Percentiles rank a stretch among this genome's conserved stretches.
These are phyloP conservation scores for Usnea hakonensis DNA, from an alignment of 495 filamentous ascomycete species.

Conservation along the genomic window DNA sequence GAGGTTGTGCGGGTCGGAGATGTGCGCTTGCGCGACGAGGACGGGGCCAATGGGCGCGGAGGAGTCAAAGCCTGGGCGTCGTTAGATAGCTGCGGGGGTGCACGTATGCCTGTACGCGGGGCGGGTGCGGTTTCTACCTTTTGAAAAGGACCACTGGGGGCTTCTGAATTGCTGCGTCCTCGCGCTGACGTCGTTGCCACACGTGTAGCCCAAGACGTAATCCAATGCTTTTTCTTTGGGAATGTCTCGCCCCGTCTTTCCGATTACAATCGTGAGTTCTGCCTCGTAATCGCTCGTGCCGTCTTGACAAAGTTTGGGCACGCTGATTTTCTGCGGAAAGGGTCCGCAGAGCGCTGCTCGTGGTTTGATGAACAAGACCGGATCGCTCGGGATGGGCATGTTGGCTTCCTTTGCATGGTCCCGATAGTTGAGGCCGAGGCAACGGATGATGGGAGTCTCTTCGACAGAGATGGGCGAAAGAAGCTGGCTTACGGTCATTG, in stretches of 20 bases:
- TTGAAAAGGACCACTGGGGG: slow-evolving; percentile 39
- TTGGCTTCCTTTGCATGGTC: slow-evolving; percentile 37
- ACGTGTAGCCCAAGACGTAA: slow-evolving; percentile 39
- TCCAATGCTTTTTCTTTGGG: slow-evolving; percentile 34
- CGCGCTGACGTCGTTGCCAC: slow-evolving; percentile 37
- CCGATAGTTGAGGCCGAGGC: slow-evolving; percentile 41
- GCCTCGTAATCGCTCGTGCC: slow-evolving; percentile 44
- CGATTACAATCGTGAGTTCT: slow-evolving; percentile 37
- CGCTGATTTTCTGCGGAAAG: slow-evolving; percentile 37
- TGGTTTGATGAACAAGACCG: slow-evolving; percentile 43
- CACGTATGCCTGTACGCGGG: not conserved
- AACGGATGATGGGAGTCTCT: slow-evolving; percentile 42
- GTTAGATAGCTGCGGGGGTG: not conserved
- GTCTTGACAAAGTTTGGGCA: slow-evolving; percentile 40
- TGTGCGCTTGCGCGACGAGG: slow-evolving; percentile 31
- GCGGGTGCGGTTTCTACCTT: slow-evolving; percentile 23
- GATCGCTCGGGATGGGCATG: slow-evolving; percentile 33
- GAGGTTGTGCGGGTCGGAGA: slow-evolving; percentile 31
- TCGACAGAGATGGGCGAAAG: slow-evolving; percentile 31
- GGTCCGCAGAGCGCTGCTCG: slow-evolving; percentile 37
- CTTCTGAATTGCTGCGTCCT: slow-evolving; percentile 31
- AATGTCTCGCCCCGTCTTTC: slow-evolving; percentile 36
- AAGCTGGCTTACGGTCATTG: slow-evolving; percentile 34
- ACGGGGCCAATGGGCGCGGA: slow-evolving; percentile 29
- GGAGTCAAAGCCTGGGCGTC: slow-evolving; percentile 5